Base-by-base conservation (phyloP, 1,139 yeast species). In the Hyphopichia wangnamkhiaoensis region DNA sequence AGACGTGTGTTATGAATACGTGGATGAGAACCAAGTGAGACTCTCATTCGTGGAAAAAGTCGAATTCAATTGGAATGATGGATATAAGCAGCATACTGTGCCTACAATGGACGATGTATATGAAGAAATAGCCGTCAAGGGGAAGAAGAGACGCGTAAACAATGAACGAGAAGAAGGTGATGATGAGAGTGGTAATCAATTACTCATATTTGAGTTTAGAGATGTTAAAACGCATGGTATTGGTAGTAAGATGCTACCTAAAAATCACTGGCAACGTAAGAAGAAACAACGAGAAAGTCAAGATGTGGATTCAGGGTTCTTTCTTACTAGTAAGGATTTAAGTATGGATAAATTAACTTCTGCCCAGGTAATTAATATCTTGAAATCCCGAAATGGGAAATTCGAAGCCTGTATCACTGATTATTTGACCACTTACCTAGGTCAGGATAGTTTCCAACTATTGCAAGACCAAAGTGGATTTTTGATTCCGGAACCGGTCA, bases 141-240 rank as follows among this genome's bases (percentile, higher is more conserved):
- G 9, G 13, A 34, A 34, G 14, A 15, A 17, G 26, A 32, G 15
- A 21, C 43, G 12, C 42, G 31, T 25, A 34, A 35, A 29, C n/a
- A 31, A 40, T 9, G 42, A 45, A 29, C 53, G 56, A 26, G 63
- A 61, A 38, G 57, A 58, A n/a, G 50, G 54, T n/a, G n/a, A n/a
- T 3, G 46, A 53, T 20, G 44, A 53, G 10, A 33, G 34, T 24
- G 54, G 64, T 1, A 66, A 65, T 26, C 89, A 83, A 48, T 52
- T 87, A 3, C 65, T 90, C 20, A 70, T 89, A 1, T 84, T 90
- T 56, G 95, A 86, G 52, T 88, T 90, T 57, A 71, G 79, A 15
- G 96, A 90, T 59, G 88, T 89, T 24, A 65, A 66, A 35, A 49
- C 71, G 2, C 70, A 70, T 42, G 68, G 74, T 2, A 63, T 71